Evolutionary conservation across 352 stramenopile genomes (phyloP).

Genomic region (Phytophthora crassamura): DNA sequence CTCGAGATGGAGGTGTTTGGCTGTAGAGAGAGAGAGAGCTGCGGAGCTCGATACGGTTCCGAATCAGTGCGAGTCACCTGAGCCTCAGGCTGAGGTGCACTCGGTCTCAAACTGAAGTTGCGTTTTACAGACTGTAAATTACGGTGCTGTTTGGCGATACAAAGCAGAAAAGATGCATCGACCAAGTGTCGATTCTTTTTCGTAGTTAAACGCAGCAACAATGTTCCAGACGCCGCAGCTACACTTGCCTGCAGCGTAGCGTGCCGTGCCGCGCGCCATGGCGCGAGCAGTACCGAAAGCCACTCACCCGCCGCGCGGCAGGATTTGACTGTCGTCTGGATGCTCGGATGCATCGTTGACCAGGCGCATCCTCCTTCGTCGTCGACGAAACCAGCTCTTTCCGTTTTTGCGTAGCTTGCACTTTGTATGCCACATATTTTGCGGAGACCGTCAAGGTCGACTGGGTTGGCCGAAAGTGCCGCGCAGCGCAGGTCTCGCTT

Average conservation of each 20-base stretch:
- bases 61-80: constrained; percentile 5
- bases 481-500: no score
- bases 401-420: neutral
- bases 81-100: neutral
- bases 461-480: constrained; percentile 3
- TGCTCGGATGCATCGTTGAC: neutral
- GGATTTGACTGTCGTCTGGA: neutral
- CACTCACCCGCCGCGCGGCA: no score
- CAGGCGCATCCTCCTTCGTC: constrained; percentile 6
- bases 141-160: neutral
- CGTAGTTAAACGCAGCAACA: neutral
- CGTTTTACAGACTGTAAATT: no score
- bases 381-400: constrained; percentile 32
- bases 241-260: neutral
- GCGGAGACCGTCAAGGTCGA: constrained; percentile 8
- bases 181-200: constrained; percentile 15
- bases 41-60: constrained; percentile 7
- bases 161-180: constrained; percentile 13
- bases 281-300: no score
- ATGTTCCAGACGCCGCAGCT: neutral
- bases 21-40: no score
- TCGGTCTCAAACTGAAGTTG: constrained; percentile 10
- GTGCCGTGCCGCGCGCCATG: no score
- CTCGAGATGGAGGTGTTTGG: no score
- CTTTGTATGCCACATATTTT: constrained; percentile 20